These are phyloP conservation scores for Helianthus tuberosus DNA, from an alignment of 129 eudicot genomes.

Conservation along the genomic window DNA sequence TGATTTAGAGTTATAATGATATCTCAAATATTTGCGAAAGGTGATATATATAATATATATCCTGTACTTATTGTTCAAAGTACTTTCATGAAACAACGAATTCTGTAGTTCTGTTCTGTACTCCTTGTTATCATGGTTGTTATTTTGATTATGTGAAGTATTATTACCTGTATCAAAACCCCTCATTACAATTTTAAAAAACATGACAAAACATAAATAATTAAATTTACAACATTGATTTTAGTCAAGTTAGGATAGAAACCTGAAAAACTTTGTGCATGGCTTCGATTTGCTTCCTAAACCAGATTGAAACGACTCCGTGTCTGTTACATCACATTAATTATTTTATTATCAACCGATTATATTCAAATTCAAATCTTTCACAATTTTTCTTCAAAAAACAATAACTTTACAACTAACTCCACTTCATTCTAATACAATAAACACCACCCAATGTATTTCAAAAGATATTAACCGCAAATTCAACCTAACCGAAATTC, in stretches of 20 bases:
- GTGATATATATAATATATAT: not conserved
- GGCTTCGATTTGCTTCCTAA: conserved; percentile 99
- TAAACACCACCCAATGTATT: too few species aligned
- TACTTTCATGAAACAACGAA: conserved; percentile 39
- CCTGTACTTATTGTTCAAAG: conserved; percentile 39
- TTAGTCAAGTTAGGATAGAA: conserved; percentile 68
- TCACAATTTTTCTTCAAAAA: not conserved
- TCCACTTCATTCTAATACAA: conserved; percentile 5
- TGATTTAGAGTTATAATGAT: not conserved
- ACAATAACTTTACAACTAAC: not conserved
- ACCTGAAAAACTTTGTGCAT: conserved; percentile 99
- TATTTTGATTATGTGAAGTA: conserved; percentile 48
- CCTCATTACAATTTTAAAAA: conserved; percentile 19
- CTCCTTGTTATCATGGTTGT: conserved; percentile 54
- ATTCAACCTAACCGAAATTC: too few species aligned
- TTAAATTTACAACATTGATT: conserved; percentile 48
- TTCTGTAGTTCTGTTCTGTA: conserved; percentile 52
- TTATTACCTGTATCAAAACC: conserved; percentile 76
- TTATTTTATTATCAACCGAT: conserved; percentile 42
- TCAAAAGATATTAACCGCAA: too few species aligned
- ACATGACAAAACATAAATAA: conserved; percentile 29
- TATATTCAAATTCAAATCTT: conserved; percentile 24
- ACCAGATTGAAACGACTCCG: conserved; percentile 91
- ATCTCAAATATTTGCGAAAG: not conserved
- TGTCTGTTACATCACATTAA: conserved; percentile 89